phyloP scores from a whole-genome alignment of 2,329 filamentous ascomycete genomes.

The Colletotrichum salicis region DNA sequence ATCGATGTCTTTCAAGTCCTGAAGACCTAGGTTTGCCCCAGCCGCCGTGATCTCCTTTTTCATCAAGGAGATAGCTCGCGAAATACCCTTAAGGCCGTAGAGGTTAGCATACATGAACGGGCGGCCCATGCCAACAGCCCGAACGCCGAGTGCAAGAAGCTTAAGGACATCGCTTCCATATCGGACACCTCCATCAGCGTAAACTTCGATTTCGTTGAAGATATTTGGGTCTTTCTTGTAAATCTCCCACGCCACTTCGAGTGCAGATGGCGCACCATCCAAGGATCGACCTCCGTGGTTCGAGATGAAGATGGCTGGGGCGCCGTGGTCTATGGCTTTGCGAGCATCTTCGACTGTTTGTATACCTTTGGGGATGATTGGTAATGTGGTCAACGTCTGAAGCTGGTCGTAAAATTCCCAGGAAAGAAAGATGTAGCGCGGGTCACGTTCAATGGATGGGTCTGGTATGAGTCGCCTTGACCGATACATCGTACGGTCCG shows the following conservation, averaged over 20 bases:
- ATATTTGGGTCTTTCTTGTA: conserved; percentile 40
- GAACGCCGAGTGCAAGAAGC: conserved; percentile 52
- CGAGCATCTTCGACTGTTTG: conserved; percentile 52
- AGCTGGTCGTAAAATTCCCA: conserved; percentile 35
- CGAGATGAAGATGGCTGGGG: conserved; percentile 53
- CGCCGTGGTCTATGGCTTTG: conserved; percentile 49
- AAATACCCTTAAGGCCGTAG: conserved; percentile 14
- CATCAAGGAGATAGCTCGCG: conserved; percentile 1
- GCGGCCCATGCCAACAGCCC: conserved; percentile 56
- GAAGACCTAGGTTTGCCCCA: conserved; percentile 10
- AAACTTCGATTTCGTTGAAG: conserved; percentile 40
- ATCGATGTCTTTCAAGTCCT: not conserved
- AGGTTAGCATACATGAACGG: conserved; percentile 39
- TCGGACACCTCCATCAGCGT: conserved; percentile 52
- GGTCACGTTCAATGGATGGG: too few relatives aligned
- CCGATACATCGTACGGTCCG: not conserved
- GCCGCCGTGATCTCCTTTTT: conserved; percentile 6
- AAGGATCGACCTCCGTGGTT: conserved; percentile 41
- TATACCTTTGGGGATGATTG: conserved; percentile 55
- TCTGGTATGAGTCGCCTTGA: too few relatives aligned
- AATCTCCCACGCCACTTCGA: conserved; percentile 48
- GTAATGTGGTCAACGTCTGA: conserved; percentile 35
- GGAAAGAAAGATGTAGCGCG: too few relatives aligned
- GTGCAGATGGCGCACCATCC: conserved; percentile 46
- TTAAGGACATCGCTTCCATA: conserved; percentile 54